These are phyloP conservation scores for Chaetomium tenue DNA, from an alignment of 495 filamentous ascomycete genomes.

Conservation along the genomic window DNA sequence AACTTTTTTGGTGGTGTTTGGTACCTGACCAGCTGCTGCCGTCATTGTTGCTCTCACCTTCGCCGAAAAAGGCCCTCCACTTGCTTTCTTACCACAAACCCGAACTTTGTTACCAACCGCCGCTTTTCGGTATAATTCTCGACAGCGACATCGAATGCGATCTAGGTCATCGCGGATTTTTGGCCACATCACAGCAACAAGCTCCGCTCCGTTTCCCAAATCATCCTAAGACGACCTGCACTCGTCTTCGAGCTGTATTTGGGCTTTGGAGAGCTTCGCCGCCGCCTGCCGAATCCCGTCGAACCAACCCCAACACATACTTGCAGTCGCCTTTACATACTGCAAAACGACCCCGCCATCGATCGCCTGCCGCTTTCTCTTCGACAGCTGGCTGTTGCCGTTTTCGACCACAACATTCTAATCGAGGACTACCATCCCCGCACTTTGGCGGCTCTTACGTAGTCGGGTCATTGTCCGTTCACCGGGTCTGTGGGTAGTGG, in stretches of 20 bases:
- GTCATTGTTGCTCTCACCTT: constrained; percentile 32
- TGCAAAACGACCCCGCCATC: constrained; percentile 6
- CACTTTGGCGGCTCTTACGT: constrained; percentile 32
- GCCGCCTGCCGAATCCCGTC: constrained; percentile 20
- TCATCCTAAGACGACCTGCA: constrained; percentile 38
- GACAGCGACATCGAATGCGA: constrained; percentile 21
- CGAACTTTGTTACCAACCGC: constrained; percentile 17
- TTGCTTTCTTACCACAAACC: constrained; percentile 21
- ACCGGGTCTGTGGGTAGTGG: constrained; percentile 44
- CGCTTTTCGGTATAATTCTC: constrained; percentile 9
- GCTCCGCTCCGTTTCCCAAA: background rate
- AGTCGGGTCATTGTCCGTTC: constrained; percentile 42
- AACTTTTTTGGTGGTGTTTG: constrained; percentile 30
- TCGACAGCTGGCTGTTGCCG: constrained; percentile 3
- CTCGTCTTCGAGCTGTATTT: constrained; percentile 34
- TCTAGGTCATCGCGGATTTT: background rate
- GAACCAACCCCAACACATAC: constrained; percentile 8
- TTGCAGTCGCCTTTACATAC: constrained; percentile 15
- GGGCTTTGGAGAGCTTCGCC: constrained; percentile 25
- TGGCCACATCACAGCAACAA: background rate
- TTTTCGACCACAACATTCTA: background rate
- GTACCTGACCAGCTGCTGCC: constrained; percentile 37
- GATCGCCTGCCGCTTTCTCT: background rate
- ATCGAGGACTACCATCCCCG: constrained; percentile 19
- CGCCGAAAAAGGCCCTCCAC: constrained; percentile 31